phyloP scores from a whole-genome alignment of 371 early-diverging fungal species.

The Cokeromyces recurvatus region DNA sequence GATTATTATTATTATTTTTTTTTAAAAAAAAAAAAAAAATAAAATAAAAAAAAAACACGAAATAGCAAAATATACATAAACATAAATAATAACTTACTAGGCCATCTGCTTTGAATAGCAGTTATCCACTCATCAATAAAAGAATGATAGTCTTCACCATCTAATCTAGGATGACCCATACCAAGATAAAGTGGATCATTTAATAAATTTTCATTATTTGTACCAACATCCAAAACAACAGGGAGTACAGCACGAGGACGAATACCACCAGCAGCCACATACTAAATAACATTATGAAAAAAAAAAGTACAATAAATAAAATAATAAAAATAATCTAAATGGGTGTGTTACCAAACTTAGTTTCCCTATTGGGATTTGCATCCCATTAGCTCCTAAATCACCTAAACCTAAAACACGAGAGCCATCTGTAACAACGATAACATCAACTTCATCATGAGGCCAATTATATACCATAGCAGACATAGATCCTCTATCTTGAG shows the following conservation, averaged over 20 bases:
- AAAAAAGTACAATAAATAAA: no score
- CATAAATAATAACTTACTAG: conserved; percentile 39
- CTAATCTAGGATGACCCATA: conserved; percentile 58
- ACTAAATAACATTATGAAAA: conserved; percentile 17
- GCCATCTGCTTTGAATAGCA: conserved; percentile 56
- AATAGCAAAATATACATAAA: background rate
- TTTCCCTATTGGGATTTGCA: conserved; percentile 66
- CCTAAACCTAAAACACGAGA: conserved; percentile 63
- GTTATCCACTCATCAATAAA: conserved; percentile 68
- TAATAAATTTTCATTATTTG: conserved; percentile 54
- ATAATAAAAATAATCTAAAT: no score
- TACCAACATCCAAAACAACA: conserved; percentile 64
- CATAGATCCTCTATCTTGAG: conserved; percentile 58
- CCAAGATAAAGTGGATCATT: conserved; percentile 65
- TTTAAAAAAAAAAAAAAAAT: no score
- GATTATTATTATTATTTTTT: background rate
- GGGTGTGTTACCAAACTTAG: conserved; percentile 45
- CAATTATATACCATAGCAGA: conserved; percentile 57
- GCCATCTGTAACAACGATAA: conserved; percentile 69
- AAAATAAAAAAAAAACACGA: no score
- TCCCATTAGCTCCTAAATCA: conserved; percentile 68
- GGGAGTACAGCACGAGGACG: conserved; percentile 59
- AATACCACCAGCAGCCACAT: conserved; percentile 64
- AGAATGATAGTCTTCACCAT: conserved; percentile 56
- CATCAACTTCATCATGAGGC: conserved; percentile 56